Evolutionary conservation across 2,329 filamentous ascomycete species (phyloP).

Genomic region (Diaporthe batatas): DNA sequence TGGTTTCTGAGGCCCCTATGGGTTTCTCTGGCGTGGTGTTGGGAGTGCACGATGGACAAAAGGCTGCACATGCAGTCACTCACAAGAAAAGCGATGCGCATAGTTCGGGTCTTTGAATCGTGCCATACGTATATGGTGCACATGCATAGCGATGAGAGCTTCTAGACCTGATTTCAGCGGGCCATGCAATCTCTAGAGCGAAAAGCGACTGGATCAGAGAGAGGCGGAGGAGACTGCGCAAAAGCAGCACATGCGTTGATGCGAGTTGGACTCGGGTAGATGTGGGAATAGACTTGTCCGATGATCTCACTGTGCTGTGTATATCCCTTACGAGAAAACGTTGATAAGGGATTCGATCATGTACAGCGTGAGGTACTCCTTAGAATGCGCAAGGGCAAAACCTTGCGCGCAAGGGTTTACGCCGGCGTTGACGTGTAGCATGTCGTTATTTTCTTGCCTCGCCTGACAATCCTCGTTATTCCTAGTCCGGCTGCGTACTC

Average conservation of each 20-base stretch:
- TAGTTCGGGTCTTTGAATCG: not conserved
- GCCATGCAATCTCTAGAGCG: not conserved
- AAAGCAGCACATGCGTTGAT: not conserved
- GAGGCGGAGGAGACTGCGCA: not conserved
- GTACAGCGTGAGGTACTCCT: not conserved
- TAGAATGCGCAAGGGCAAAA: not conserved
- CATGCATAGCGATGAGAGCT: constrained; percentile 5
- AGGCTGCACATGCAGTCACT: not conserved
- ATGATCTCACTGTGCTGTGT: not conserved
- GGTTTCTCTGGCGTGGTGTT: not conserved
- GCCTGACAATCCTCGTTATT: not conserved
- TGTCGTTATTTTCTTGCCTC: not conserved
- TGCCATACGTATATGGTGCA: no score
- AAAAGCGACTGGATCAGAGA: not conserved
- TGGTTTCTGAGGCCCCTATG: no score
- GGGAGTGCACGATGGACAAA: not conserved
- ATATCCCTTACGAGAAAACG: not conserved
- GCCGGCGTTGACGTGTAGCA: no score
- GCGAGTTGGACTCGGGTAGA: not conserved
- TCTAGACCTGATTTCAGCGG: not conserved
- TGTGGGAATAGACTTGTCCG: not conserved
- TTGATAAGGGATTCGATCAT: not conserved
- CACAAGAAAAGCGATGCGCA: not conserved
- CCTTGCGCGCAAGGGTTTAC: not conserved
- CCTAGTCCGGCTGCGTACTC: no score